Evolutionary conservation across 2,329 filamentous ascomycete genomes (phyloP).

Genomic region (Zarea fungicola): DNA sequence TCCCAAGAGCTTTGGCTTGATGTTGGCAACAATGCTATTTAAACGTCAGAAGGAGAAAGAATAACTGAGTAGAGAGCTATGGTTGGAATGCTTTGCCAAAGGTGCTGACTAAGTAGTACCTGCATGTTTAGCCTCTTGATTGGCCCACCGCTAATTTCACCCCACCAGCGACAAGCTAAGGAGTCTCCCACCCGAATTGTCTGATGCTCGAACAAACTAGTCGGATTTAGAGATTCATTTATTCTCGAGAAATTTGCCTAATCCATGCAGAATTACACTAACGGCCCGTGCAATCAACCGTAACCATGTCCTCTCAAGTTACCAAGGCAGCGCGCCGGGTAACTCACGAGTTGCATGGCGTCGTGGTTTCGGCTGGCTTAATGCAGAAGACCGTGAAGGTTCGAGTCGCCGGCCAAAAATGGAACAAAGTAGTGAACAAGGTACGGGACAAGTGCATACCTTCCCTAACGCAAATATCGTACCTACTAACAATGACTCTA

Average conservation of each 20-base stretch:
- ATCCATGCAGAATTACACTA: no score
- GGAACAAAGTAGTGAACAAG: constrained; percentile 70
- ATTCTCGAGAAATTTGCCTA: no score
- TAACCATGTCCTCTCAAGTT: constrained; percentile 36
- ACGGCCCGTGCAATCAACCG: neutral
- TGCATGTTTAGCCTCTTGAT: neutral
- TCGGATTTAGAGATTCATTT: no score
- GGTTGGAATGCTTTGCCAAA: neutral
- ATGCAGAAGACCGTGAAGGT: constrained; percentile 80
- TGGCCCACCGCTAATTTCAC: neutral
- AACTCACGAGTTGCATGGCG: constrained; percentile 53
- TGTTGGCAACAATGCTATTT: neutral
- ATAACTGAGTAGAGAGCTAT: neutral
- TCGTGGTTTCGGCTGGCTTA: constrained; percentile 71
- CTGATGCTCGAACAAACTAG: no score
- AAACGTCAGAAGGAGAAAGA: constrained; percentile 1
- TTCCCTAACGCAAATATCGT: neutral
- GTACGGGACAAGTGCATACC: constrained; percentile 34
- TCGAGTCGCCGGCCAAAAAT: constrained; percentile 63
- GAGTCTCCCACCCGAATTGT: no score
- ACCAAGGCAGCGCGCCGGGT: constrained; percentile 38
- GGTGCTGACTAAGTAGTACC: constrained; percentile 4
- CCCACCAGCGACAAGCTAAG: neutral
- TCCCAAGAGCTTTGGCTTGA: neutral
- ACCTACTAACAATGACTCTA: neutral